Percentiles rank a stretch among this genome's conserved stretches.
Evolutionary conservation across 768 basidiomycete genomes (phyloP).

Genomic region (Amanita rimosa): DNA sequence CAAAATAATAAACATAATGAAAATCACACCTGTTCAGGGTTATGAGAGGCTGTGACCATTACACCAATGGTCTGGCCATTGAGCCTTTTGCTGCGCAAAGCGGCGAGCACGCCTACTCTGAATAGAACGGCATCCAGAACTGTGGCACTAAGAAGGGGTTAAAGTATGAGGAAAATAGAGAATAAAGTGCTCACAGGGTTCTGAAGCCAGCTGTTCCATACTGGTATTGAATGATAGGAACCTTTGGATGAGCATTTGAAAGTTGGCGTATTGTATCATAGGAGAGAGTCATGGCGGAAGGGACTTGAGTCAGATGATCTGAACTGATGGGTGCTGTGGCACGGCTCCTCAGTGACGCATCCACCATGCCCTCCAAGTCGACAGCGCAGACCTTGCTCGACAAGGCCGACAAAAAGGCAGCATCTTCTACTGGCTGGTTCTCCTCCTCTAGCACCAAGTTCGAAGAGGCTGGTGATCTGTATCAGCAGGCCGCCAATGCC

Average conservation of each 20-base stretch:
- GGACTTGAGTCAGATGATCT: slow-evolving; percentile 13
- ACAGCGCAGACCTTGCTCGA: slow-evolving; percentile 65
- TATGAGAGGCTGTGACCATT: slow-evolving; percentile 99
- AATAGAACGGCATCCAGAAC: slow-evolving; percentile 87
- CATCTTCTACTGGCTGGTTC: slow-evolving; percentile 81
- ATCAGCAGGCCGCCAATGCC: slow-evolving; percentile 86
- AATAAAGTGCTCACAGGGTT: slow-evolving; percentile 52
- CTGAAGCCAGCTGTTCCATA: slow-evolving; percentile 97
- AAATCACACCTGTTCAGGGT: slow-evolving; percentile 78
- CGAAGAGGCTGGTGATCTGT: slow-evolving; percentile 94
- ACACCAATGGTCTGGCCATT: slow-evolving; percentile 90
- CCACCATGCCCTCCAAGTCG: slow-evolving; percentile 63
- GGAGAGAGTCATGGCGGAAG: slow-evolving; percentile 16
- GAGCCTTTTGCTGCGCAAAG: slow-evolving; percentile 82
- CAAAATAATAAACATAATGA: not conserved
- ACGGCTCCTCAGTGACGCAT: slow-evolving; percentile 10
- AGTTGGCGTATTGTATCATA: slow-evolving; percentile 35
- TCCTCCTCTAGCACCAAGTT: slow-evolving; percentile 72
- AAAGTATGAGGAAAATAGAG: slow-evolving; percentile 7
- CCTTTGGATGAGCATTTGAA: slow-evolving; percentile 61
- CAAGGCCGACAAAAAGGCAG: slow-evolving; percentile 89
- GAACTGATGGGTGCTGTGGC: not conserved
- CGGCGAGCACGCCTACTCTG: slow-evolving; percentile 85
- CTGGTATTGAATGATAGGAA: slow-evolving; percentile 54
- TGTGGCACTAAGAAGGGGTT: slow-evolving; percentile 35